A percentile compares a stretch with the other conserved stretches of the same genome.
These are phyloP conservation scores for Speleostelium caveatum DNA, from an alignment of 78 protist species.

Conservation along the genomic window DNA sequence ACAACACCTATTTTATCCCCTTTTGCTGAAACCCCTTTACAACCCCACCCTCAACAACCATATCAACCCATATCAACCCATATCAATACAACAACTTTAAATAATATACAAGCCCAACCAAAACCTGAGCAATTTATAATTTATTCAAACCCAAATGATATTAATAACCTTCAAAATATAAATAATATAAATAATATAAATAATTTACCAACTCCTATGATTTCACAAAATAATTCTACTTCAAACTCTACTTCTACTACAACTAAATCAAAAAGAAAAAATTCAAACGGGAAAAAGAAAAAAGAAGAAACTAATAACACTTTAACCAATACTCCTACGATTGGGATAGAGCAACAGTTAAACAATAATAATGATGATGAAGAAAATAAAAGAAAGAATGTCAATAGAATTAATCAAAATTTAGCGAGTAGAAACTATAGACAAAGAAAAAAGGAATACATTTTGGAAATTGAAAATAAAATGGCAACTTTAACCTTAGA, in stretches of 20 bases:
- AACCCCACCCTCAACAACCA: not conserved
- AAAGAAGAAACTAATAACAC: not conserved
- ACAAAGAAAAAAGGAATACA: slow-evolving; percentile 72
- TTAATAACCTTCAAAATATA: not conserved
- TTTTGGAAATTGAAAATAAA: slow-evolving; percentile 61
- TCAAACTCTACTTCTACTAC: not conserved
- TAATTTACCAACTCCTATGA: not conserved
- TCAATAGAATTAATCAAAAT: slow-evolving; percentile 55
- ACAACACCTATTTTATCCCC: not conserved
- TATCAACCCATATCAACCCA: not conserved
- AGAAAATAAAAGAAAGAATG: not conserved
- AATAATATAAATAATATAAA: not conserved
- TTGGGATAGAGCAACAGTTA: too few species aligned
- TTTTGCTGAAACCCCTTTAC: not conserved
- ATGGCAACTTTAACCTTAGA: slow-evolving; percentile 64
- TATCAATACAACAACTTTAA: not conserved
- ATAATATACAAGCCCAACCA: not conserved
- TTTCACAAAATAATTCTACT: not conserved
- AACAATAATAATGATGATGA: slow-evolving; percentile 64
- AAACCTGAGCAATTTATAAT: not conserved
- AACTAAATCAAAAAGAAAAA: not conserved
- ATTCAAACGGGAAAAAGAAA: too few species aligned
- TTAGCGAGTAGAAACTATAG: slow-evolving; percentile 67
- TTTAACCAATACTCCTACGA: not conserved
- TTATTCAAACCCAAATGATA: not conserved